These are phyloP conservation scores for Epichloe glyceriae DNA, from an alignment of 2,329 filamentous ascomycete genomes.

Conservation along the genomic window DNA sequence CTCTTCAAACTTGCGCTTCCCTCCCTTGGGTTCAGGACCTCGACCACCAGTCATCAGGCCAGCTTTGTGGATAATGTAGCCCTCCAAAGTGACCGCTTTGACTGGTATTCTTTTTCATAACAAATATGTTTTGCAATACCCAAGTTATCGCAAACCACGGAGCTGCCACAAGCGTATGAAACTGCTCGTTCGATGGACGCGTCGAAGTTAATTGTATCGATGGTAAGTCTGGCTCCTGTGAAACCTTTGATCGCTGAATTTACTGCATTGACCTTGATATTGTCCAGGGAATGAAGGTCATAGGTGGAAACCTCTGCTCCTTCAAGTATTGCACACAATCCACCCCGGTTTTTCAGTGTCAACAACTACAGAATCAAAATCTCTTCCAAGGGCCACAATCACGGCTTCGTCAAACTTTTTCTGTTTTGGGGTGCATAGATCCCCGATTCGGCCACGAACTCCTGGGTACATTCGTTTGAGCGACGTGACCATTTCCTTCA, in stretches of 20 bases:
- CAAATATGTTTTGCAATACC: conserved; percentile 80
- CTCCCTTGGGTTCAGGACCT: conserved; percentile 59
- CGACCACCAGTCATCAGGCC: conserved; percentile 94
- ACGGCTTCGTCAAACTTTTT: conserved; percentile 94
- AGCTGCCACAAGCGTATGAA: conserved; percentile 87
- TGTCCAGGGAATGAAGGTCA: conserved; percentile 93
- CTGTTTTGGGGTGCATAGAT: conserved; percentile 90
- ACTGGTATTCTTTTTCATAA: conserved; percentile 73
- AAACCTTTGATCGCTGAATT: conserved; percentile 87
- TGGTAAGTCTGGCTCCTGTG: conserved; percentile 72
- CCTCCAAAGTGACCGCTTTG: conserved; percentile 88
- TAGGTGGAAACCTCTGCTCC: conserved; percentile 72
- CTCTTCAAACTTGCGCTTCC: conserved; percentile 77
- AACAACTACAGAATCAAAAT: conserved; percentile 90
- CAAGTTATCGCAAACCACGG: conserved; percentile 83
- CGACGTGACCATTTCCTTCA: conserved; percentile 72
- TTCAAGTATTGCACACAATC: conserved; percentile 93
- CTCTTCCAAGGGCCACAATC: conserved; percentile 77
- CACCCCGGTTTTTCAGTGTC: conserved; percentile 84
- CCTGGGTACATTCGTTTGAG: conserved; percentile 86
- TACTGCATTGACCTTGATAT: conserved; percentile 85
- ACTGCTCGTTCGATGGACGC: conserved; percentile 79
- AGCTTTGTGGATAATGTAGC: conserved; percentile 93
- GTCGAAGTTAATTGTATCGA: conserved; percentile 94
- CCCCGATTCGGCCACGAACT: conserved; percentile 78